Conservation (phyloP, 352 stramenopile genomes). For the Poterioochromonas sp. region DNA sequence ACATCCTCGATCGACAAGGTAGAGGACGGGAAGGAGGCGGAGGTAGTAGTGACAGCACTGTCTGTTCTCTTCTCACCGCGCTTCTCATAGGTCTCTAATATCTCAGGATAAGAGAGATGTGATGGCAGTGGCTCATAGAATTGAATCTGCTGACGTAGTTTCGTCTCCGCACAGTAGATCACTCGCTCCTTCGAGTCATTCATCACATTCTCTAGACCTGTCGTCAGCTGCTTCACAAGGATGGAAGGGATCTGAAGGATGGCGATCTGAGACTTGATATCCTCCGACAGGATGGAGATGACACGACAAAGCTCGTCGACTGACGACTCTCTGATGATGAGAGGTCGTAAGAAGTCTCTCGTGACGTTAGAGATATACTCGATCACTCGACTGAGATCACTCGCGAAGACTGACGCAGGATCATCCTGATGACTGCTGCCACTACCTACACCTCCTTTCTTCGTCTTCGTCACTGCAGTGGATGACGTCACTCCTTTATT, state of each 20-base stretch:
- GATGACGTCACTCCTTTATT: no score
- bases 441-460: not conserved
- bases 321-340: constrained; percentile 29
- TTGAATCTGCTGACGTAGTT: constrained; percentile 9
- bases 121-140: constrained; percentile 23
- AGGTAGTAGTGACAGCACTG: not conserved
- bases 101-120: constrained; percentile 26
- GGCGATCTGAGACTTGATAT: not conserved
- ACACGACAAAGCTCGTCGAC: constrained; percentile 22
- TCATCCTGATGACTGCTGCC: not conserved
- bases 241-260: not conserved
- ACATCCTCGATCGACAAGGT: not conserved
- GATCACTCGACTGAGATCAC: not conserved
- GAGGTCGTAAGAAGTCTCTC: not conserved
- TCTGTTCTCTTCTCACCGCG: not conserved
- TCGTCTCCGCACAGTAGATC: constrained; percentile 3
- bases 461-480: not conserved
- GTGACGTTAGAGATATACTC: not conserved
- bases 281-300: not conserved
- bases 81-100: not conserved
- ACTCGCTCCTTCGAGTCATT: constrained; percentile 25
- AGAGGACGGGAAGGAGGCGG: not conserved
- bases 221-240: not conserved
- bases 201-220: not conserved
- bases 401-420: not conserved